Conservation (phyloP, 306 rosid species). For the Arachis hypogaea region DNA sequence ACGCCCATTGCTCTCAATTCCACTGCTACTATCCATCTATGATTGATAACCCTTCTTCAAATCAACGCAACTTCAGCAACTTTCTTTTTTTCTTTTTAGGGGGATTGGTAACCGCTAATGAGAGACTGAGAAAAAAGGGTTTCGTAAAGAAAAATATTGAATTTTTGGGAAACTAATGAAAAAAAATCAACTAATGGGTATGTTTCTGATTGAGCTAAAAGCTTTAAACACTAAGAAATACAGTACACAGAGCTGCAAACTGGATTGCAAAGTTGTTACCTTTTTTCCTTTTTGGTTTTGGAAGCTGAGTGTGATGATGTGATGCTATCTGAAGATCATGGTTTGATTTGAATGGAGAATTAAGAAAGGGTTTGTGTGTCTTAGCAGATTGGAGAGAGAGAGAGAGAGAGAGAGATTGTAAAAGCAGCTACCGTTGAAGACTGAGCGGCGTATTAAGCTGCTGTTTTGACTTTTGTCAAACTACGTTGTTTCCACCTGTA, state of each 20-base stretch:
- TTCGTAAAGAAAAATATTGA: not conserved
- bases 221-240: not conserved
- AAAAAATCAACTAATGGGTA: conserved; percentile 20
- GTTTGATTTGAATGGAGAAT: conserved; percentile 21
- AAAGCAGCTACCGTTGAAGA: conserved; percentile 12
- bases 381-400: conserved; percentile 15
- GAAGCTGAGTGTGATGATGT: not conserved
- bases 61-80: conserved; percentile 31
- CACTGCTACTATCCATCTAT: conserved; percentile 67
- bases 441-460: conserved; percentile 34
- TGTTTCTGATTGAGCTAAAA: not conserved
- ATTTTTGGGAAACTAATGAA: not conserved
- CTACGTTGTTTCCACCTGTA: not conserved
- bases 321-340: conserved; percentile 36
- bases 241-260: not conserved
- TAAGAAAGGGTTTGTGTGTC: conserved; percentile 20
- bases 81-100: conserved; percentile 20
- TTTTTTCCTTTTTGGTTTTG: conserved; percentile 1
- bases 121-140: not conserved
- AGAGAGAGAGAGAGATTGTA: not conserved
- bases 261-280: conserved; percentile 40
- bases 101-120: not conserved
- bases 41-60: not conserved
- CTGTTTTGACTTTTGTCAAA: not conserved
- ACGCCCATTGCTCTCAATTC: conserved; percentile 44